Base-by-base conservation (phyloP, 1,284 basidiomycete genomes). In the Cystobasidium pallidum region DNA sequence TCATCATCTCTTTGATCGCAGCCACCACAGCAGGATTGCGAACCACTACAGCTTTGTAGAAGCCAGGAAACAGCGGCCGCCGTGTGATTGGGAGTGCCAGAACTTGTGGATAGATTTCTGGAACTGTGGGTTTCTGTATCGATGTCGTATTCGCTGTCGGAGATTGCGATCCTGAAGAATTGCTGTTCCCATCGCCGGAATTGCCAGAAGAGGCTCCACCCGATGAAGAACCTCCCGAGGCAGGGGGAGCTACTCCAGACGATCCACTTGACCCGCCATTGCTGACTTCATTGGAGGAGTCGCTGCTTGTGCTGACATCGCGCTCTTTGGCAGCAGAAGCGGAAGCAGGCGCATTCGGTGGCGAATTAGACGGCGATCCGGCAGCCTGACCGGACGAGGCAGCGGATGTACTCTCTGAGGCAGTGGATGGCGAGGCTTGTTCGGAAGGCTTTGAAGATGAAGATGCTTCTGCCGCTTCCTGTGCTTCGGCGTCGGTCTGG, bases 1-100 rank as follows among this genome's bases (percentile, higher is more conserved):
- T 89, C 86, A 97, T 91, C 85, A 95, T 91, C 79, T 98, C 94
- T 82, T 94, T 92, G 80, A 99, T 92, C 4, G 94, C 94, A 21
- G 90, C 88, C 73, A 98, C 94, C 43, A 99, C 95, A 0, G 88
- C 85, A 0, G 92, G 92, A 76, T 96, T 91, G 36, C 89, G 88
- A 73, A 97, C 86, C 73, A 95, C 92, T 66, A 97, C 94, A 15
- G 93, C 92, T 81, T 96, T 97, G 87, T 99, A 97, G 82, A 97
- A 97, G 57, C 94, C 94, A 13, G 95, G 95, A 83, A 98, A 98
- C 62, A 98, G 88, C 0, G 95, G 95, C 43, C 95, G 87, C 66
- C 94, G 90, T 39, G 94, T 94, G 77, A 99, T 98, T 15, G 95
- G 95, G 0, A 99, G 86, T 3, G 95, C 95, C 26, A 99, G 86